Percentiles rank a stretch among this genome's conserved stretches.
Evolutionary conservation across 2,329 filamentous ascomycete species (phyloP).

Genomic region (Sporothrix phasma): DNA sequence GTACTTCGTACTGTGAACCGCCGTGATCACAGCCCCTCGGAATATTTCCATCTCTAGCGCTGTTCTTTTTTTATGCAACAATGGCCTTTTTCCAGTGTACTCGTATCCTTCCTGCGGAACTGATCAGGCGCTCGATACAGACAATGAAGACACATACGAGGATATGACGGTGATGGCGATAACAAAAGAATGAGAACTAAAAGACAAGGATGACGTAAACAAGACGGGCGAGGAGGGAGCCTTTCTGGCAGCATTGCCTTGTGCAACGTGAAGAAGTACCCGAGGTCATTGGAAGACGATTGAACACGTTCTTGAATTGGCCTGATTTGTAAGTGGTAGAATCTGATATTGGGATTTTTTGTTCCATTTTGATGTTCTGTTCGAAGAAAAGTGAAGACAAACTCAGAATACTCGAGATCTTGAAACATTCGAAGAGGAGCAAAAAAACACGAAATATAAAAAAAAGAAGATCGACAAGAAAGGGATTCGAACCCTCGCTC

Average conservation of each 20-base stretch:
- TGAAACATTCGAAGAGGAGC: too few species aligned
- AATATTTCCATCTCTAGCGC: not conserved
- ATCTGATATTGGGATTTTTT: too few species aligned
- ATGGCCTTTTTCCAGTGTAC: too few species aligned
- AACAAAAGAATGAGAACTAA: not conserved
- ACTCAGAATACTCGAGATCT: too few species aligned
- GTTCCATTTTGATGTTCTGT: too few species aligned
- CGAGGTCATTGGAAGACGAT: too few species aligned
- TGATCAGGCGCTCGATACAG: not conserved
- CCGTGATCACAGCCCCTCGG: not conserved
- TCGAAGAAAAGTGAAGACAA: too few species aligned
- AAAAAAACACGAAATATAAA: not conserved
- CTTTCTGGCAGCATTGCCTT: too few species aligned
- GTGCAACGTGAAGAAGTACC: too few species aligned
- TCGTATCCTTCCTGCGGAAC: not conserved
- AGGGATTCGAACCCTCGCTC: conserved; percentile 11
- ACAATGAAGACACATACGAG: not conserved
- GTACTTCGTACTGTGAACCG: too few species aligned
- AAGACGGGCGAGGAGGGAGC: not conserved
- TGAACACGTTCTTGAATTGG: too few species aligned
- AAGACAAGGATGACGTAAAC: not conserved
- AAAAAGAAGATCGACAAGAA: not conserved
- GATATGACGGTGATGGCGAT: not conserved
- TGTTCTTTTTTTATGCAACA: not conserved
- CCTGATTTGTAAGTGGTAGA: too few species aligned